Evolutionary conservation across 108 stramenopile genomes (phyloP).

Genomic region (Aurantiochytrium sp.): DNA sequence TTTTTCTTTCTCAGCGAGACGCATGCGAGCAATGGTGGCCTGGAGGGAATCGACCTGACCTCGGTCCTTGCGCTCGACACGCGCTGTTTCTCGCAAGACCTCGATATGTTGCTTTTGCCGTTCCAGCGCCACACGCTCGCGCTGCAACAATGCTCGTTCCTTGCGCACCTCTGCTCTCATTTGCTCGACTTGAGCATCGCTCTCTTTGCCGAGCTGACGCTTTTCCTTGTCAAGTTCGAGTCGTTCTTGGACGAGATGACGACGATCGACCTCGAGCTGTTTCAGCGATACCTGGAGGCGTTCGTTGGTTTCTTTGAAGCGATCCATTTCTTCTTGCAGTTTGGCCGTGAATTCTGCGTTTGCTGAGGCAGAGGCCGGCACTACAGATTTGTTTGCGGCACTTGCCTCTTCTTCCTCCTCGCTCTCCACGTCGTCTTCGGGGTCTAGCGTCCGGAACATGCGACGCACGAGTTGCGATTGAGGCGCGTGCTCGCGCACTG

Average conservation of each 20-base stretch:
- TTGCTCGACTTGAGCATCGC: neutral
- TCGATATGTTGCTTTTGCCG: neutral
- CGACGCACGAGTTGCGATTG: neutral
- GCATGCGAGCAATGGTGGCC: neutral
- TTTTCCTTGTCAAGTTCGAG: neutral
- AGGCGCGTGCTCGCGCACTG: neutral
- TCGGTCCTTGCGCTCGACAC: neutral
- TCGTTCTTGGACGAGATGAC: neutral
- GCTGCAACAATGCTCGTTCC: neutral
- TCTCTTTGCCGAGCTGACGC: neutral
- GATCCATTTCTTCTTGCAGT: neutral
- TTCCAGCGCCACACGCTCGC: neutral
- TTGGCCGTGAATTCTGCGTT: neutral
- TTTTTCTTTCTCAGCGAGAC: neutral
- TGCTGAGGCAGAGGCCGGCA: neutral
- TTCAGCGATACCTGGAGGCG: neutral
- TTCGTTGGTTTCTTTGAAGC: neutral
- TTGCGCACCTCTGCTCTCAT: neutral
- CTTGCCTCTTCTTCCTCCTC: neutral
- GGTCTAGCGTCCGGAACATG: neutral
- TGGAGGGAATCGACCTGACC: neutral
- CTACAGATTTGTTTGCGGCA: neutral
- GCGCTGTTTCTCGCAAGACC: neutral
- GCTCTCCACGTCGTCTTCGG: neutral
- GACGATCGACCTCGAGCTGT: neutral